Evolutionary conservation across 805 yeast genomes (phyloP).

Genomic region (Wickerhamomyces silvicola): DNA sequence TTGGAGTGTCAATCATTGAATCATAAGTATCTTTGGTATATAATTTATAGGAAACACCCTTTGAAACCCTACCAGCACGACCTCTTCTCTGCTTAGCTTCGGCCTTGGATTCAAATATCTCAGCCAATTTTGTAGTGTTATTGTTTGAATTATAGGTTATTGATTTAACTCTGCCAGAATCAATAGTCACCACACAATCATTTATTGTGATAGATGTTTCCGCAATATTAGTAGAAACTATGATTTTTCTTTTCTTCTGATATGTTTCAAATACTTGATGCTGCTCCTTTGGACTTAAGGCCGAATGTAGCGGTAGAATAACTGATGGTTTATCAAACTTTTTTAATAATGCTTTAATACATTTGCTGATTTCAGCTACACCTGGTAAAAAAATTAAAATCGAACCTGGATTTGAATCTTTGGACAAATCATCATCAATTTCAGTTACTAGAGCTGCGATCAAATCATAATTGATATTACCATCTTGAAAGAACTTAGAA

Average conservation of each 20-base stretch:
- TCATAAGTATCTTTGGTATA: constrained; percentile 59
- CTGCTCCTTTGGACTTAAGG: constrained; percentile 77
- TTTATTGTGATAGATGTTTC: constrained; percentile 96
- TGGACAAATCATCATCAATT: constrained; percentile 43
- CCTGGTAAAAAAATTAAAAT: constrained; percentile 87
- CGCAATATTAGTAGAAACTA: constrained; percentile 89
- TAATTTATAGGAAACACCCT: constrained; percentile 76
- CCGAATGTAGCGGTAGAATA: constrained; percentile 80
- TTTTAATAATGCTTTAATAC: constrained; percentile 37
- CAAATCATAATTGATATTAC: constrained; percentile 70
- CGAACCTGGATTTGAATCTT: constrained; percentile 52
- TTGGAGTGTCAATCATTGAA: constrained; percentile 63
- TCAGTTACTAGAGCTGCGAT: constrained; percentile 48
- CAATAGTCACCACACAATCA: constrained; percentile 89
- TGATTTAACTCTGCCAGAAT: constrained; percentile 79
- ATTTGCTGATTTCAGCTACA: constrained; percentile 73
- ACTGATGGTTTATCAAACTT: constrained; percentile 25
- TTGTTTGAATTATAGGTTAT: constrained; percentile 61
- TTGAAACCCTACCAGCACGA: constrained; percentile 93
- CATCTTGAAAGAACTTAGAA: constrained; percentile 56
- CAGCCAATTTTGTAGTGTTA: constrained; percentile 66
- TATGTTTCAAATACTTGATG: constrained; percentile 60
- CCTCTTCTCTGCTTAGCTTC: constrained; percentile 91
- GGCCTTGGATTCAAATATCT: constrained; percentile 84
- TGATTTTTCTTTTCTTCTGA: constrained; percentile 63